These are phyloP conservation scores for Infundibulicybe gibba DNA, from an alignment of 768 basidiomycete species.

Conservation along the genomic window DNA sequence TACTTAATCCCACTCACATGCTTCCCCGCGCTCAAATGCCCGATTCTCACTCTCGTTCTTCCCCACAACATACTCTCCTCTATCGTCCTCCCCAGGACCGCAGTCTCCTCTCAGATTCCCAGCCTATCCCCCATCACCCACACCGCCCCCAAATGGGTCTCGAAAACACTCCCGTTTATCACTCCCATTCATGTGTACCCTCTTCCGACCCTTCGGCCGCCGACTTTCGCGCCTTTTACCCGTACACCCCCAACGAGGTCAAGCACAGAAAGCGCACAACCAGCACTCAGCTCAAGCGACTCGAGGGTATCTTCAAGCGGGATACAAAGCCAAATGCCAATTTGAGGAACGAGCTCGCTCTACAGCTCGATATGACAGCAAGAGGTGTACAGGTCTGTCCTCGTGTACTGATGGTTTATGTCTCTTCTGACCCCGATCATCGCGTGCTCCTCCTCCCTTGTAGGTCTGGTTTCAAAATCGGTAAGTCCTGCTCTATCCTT, in stretches of 20 bases:
- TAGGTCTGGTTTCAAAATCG: slow-evolving; percentile 94
- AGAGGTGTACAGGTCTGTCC: slow-evolving; percentile 87
- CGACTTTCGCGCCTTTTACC: slow-evolving; percentile 82
- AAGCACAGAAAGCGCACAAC: slow-evolving; percentile 93
- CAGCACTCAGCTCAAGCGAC: slow-evolving; percentile 80
- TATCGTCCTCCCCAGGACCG: slow-evolving; percentile 24
- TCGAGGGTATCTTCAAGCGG: slow-evolving; percentile 82
- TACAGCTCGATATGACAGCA: slow-evolving; percentile 86
- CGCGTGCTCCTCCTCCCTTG: slow-evolving; percentile 6
- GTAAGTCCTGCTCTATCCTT: slow-evolving; percentile 29
- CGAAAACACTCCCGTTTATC: slow-evolving; percentile 43
- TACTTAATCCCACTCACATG: slow-evolving; percentile 19
- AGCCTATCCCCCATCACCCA: not conserved
- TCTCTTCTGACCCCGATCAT: slow-evolving; percentile 12
- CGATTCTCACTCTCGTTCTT: slow-evolving; percentile 11
- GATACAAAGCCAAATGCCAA: slow-evolving; percentile 91
- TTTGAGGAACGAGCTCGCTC: slow-evolving; percentile 75
- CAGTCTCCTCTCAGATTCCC: slow-evolving; percentile 10
- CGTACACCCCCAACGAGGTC: slow-evolving; percentile 90
- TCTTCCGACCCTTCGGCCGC: slow-evolving; percentile 55
- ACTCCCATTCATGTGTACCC: slow-evolving; percentile 28
- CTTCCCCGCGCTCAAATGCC: slow-evolving; percentile 20
- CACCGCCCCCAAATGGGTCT: slow-evolving; percentile 17
- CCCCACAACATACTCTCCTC: slow-evolving; percentile 25
- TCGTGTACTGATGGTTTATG: slow-evolving; percentile 1